phyloP scores from a whole-genome alignment of 2,329 filamentous ascomycete genomes.

The Escovopsis sp. region DNA sequence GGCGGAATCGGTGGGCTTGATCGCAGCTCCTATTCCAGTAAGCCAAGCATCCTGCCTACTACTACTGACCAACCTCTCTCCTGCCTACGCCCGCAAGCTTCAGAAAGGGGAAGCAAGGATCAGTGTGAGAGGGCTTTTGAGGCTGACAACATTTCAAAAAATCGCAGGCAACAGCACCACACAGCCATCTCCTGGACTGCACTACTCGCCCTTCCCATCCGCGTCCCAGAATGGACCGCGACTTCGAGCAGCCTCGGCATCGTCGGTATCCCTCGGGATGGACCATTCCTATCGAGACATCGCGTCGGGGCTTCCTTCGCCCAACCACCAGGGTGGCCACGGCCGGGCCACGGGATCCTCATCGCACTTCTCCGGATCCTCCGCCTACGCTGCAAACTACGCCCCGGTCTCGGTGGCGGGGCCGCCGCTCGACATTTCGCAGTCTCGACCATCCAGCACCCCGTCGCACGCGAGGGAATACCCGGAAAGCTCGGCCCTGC shows the following conservation, averaged over 20 bases:
- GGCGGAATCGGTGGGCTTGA: conserved; percentile 32
- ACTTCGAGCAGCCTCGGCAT: conserved; percentile 32
- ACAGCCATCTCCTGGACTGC: conserved; percentile 34
- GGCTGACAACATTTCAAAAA: background rate
- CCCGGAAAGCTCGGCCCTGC: conserved; percentile 36
- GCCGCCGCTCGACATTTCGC: conserved; percentile 3
- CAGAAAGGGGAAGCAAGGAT: no score
- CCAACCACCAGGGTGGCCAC: background rate
- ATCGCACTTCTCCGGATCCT: conserved; percentile 26
- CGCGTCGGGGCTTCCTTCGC: conserved; percentile 6
- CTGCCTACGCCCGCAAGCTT: background rate
- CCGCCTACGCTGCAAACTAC: conserved; percentile 33
- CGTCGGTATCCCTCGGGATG: conserved; percentile 28
- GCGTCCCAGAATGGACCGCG: conserved; percentile 29
- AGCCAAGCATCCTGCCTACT: no score
- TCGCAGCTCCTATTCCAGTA: conserved; percentile 35
- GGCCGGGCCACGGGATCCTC: conserved; percentile 13
- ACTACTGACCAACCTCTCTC: no score
- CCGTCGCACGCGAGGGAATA: conserved; percentile 27
- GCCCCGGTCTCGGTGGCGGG: conserved; percentile 35
- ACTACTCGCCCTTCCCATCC: conserved; percentile 29
- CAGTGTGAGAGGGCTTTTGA: background rate
- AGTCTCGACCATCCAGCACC: conserved; percentile 9
- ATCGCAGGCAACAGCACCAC: conserved; percentile 19
- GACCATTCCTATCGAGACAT: conserved; percentile 28